These are phyloP conservation scores for Antitrichia curtipendula DNA, from an alignment of 225 moss, liverwort and hornwort species.

Conservation along the genomic window DNA sequence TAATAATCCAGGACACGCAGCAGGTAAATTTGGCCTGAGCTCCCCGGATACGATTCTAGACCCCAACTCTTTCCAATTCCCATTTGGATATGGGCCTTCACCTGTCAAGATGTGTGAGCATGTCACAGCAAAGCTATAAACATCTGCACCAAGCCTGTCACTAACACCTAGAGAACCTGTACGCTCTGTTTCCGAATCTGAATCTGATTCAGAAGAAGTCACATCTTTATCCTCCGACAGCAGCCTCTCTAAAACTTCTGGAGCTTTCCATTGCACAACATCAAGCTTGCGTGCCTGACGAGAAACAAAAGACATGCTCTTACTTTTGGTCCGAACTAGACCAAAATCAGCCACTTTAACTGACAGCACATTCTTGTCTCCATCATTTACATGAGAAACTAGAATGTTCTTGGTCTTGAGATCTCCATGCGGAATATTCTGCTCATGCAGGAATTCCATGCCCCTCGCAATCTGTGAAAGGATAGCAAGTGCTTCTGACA, in stretches of 20 bases:
- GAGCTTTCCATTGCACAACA: constrained; percentile 15
- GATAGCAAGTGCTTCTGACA: neutral
- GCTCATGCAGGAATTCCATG: constrained; percentile 2
- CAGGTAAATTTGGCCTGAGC: neutral
- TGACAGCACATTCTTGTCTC: neutral
- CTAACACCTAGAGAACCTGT: neutral
- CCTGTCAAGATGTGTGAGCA: constrained; percentile 12
- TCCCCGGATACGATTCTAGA: neutral
- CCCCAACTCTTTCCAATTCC: neutral
- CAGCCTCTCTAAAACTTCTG: neutral
- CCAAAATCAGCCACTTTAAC: constrained; percentile 21
- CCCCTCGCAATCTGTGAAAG: constrained; percentile 1
- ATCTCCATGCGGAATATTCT: neutral
- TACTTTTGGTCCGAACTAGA: neutral
- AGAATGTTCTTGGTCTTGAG: constrained; percentile 13
- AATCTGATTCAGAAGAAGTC: constrained; percentile 7
- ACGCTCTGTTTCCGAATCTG: neutral
- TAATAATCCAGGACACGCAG: neutral
- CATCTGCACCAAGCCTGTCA: neutral
- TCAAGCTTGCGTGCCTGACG: constrained; percentile 5
- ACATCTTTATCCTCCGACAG: neutral
- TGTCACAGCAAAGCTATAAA: constrained; percentile 19
- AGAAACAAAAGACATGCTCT: constrained; percentile 7
- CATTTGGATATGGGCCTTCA: neutral
- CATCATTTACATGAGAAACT: neutral